phyloP scores from a whole-genome alignment of 1,284 basidiomycete species.

The Tilletia indica region DNA sequence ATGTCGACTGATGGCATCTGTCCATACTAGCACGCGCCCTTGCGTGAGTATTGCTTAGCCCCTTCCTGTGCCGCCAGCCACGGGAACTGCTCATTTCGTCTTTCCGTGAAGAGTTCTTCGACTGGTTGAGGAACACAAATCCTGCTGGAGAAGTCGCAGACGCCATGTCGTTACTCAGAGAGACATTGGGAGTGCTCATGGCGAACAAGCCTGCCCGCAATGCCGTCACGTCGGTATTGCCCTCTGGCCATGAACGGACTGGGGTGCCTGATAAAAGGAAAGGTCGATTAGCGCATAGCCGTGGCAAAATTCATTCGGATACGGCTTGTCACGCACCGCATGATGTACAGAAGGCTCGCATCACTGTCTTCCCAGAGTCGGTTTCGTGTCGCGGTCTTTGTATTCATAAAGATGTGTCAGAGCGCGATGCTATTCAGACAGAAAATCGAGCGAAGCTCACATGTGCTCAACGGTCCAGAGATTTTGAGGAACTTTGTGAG shows the following conservation, averaged over 20 bases:
- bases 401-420: no score
- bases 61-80: not conserved
- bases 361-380: not conserved
- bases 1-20: no score
- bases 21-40: no score
- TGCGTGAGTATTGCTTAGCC: not conserved
- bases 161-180: not conserved
- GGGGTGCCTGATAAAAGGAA: not conserved
- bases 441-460: not conserved
- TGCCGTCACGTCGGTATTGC: not conserved
- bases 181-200: not conserved
- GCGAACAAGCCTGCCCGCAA: not conserved
- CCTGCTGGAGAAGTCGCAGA: not conserved
- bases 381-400: not conserved
- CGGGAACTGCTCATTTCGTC: not conserved
- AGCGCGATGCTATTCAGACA: no score
- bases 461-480: not conserved
- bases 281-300: not conserved
- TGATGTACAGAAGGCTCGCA: not conserved
- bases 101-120: not conserved
- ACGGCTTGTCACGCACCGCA: slow-evolving; percentile 3
- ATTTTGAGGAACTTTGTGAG: slow-evolving; percentile 2
- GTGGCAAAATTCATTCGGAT: not conserved
- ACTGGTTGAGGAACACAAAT: not conserved
- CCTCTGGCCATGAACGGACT: not conserved